Evolutionary conservation across 805 yeast species (phyloP), one percentile per base, ranked within the genome.

Genomic region (Ogataea paraovalis): DNA sequence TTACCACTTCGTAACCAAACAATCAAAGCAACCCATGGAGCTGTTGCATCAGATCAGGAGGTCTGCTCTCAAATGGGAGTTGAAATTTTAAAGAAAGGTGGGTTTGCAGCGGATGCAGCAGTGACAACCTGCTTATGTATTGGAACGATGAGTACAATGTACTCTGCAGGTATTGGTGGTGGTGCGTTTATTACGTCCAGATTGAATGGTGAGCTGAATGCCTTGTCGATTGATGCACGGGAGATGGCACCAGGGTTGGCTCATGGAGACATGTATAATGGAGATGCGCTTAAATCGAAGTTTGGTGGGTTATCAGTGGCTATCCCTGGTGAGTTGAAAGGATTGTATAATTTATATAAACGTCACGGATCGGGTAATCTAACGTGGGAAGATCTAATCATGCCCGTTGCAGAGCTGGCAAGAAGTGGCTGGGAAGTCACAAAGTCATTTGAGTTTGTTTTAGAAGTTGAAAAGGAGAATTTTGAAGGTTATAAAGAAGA

Each of bases 121-220:
- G 84, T 92, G 2, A 85, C 96, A 0, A 86, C 87, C 12, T 88
- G 96, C 0, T 71, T 92, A 25, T 92, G 99, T 61, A 80, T 92
- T 28, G 98, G 98, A 2, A 75, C 87, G 45, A 68, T 88, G 20
- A 87, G 87, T 60, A 82, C 89, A 52, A 88, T 85, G 69, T 83
- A 84, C 48, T 83, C 96, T 1, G 96, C 97, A 0, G 83, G 92
- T 39, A 97, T 97, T 7, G 98, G 98, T 2, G 98, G 98, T 4
- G 98, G 99, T 9, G 88, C 86, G 0, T 89, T 79, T 57, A 84
- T 86, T 39, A 76, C 82, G 1, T 73, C 80, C 3, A 59, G 64
- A 34, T 53, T 54, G 32, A 61, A 61, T 39, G 66, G 64, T 23
- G 69, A 73, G 12, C 73, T 75, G 7, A 73, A 75, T 1, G 78